Evolutionary conservation across 352 stramenopile species (phyloP).

Genomic region (Paralagenidium karlingii): DNA sequence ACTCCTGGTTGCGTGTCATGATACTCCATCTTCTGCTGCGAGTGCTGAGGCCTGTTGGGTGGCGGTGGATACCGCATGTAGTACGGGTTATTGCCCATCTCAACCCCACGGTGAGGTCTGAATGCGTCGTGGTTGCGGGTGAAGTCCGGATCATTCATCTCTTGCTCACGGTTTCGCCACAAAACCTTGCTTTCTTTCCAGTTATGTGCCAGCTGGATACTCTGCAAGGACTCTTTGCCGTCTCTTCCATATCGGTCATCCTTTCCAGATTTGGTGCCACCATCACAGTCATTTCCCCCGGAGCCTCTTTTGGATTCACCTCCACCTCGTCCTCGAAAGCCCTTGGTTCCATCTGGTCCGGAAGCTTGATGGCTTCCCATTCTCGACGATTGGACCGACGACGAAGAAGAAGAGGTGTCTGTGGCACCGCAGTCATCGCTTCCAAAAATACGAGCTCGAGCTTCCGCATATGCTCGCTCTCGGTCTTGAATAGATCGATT

Average conservation of each 20-base stretch:
- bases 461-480: slow-evolving; percentile 90
- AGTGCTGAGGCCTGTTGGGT: background rate
- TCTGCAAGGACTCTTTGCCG: no score
- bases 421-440: slow-evolving; percentile 19
- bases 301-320: background rate
- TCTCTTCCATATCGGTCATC: background rate
- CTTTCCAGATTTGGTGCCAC: background rate
- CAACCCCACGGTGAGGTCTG: slow-evolving; percentile 9
- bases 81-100: background rate
- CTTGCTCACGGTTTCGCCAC: slow-evolving; percentile 89
- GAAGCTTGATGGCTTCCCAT: slow-evolving; percentile 5
- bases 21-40: background rate
- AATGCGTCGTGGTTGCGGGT: slow-evolving; percentile 67
- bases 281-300: background rate
- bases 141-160: slow-evolving; percentile 90
- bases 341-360: slow-evolving; percentile 3
- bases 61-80: background rate
- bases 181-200: slow-evolving; percentile 88
- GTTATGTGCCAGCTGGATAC: slow-evolving; percentile 21
- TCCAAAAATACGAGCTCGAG: slow-evolving; percentile 90
- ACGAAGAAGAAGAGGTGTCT: slow-evolving; percentile 10
- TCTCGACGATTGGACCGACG: slow-evolving; percentile 7
- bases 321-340: slow-evolving; percentile 3
- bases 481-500: slow-evolving; percentile 83
- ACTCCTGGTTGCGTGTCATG: background rate